Evolutionary conservation across 2,329 filamentous ascomycete species (phyloP).

Genomic region (Alternaria gaisen): DNA sequence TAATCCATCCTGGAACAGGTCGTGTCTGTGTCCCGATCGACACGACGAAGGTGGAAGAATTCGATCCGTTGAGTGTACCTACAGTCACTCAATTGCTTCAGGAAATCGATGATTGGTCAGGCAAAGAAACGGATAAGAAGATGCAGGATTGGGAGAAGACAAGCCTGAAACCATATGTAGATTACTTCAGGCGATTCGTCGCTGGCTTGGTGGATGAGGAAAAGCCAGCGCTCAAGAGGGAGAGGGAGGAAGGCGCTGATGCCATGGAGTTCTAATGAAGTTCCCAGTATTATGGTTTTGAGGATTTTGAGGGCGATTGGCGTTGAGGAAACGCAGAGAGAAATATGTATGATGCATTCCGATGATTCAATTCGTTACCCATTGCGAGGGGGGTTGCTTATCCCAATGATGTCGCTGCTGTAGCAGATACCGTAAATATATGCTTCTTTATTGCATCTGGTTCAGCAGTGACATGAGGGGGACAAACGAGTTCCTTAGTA

Average conservation of each 20-base stretch:
- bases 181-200: conserved; percentile 87
- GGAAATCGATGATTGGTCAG: conserved; percentile 86
- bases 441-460: too few species aligned
- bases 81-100: conserved; percentile 82
- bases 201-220: conserved; percentile 80
- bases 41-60: conserved; percentile 74
- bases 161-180: conserved; percentile 88
- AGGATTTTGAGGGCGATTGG: background rate
- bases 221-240: conserved; percentile 56
- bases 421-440: too few species aligned
- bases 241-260: conserved; percentile 64
- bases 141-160: conserved; percentile 96
- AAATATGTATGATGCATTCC: background rate
- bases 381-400: too few species aligned
- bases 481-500: background rate
- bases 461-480: too few species aligned
- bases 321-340: background rate
- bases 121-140: conserved; percentile 57
- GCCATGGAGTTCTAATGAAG: conserved; percentile 70
- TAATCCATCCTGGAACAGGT: conserved; percentile 93
- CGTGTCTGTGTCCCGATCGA: conserved; percentile 96
- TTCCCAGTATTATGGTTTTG: background rate
- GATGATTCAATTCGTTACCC: background rate
- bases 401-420: too few species aligned
- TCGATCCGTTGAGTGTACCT: conserved; percentile 88